These are phyloP conservation scores for Eucalyptus caleyi DNA, from an alignment of 345 rosid genomes.

Conservation along the genomic window DNA sequence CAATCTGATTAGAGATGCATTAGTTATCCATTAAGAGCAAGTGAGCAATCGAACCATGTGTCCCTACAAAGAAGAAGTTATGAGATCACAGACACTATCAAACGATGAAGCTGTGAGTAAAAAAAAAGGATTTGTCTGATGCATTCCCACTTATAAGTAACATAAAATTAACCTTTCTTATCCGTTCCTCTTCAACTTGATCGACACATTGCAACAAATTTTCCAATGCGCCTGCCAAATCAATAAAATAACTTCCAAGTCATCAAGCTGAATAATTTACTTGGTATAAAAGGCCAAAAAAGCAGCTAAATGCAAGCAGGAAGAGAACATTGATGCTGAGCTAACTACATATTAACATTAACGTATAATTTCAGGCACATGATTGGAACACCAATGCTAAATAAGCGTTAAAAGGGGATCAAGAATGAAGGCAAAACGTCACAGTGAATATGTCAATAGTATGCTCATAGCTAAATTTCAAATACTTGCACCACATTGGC, in stretches of 20 bases:
- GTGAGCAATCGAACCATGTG: neutral
- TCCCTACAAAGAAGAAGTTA: neutral
- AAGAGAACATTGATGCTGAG: neutral
- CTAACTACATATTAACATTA: neutral
- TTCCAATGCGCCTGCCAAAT: slow-evolving; percentile 49
- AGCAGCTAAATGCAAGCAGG: neutral
- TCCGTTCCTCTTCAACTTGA: slow-evolving; percentile 52
- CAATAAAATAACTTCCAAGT: neutral
- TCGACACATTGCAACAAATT: slow-evolving; percentile 59
- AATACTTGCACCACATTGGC: neutral
- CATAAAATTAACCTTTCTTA: slow-evolving; percentile 35
- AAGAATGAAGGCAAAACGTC: neutral
- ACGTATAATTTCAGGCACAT: neutral
- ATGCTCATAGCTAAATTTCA: neutral
- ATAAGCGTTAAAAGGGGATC: neutral
- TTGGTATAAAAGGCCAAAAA: neutral
- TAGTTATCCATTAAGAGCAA: neutral
- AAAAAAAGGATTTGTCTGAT: neutral
- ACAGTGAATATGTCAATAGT: neutral
- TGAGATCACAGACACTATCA: neutral
- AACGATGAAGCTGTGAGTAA: neutral
- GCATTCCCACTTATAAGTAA: neutral
- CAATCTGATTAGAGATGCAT: neutral
- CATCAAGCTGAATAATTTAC: neutral
- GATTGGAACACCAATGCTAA: neutral